phyloP scores from a whole-genome alignment of 805 yeast species.

The Candida hungchunana region DNA sequence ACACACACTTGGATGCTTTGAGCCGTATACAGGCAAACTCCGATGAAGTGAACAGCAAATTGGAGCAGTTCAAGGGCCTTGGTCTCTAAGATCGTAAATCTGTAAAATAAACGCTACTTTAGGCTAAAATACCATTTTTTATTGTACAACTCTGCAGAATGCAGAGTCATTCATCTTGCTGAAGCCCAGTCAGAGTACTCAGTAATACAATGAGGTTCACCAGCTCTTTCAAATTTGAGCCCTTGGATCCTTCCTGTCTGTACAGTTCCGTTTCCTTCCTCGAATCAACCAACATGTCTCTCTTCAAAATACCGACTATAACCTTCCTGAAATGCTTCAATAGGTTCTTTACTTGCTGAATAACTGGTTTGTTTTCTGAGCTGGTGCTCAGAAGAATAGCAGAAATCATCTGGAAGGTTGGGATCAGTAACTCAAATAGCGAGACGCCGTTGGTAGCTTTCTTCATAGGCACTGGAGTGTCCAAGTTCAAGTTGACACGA shows the following conservation, averaged over 20 bases:
- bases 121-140: no score
- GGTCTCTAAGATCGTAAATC: conserved; percentile 13
- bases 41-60: conserved; percentile 58
- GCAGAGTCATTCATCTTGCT: conserved; percentile 30
- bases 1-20: conserved; percentile 84
- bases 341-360: conserved; percentile 47
- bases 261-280: conserved; percentile 25
- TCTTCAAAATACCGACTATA: conserved; percentile 57
- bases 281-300: conserved; percentile 40
- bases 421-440: conserved; percentile 63
- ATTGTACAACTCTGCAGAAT: background rate
- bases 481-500: conserved; percentile 45
- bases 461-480: conserved; percentile 42
- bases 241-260: conserved; percentile 26
- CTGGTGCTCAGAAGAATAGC: conserved; percentile 74
- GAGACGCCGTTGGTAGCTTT: conserved; percentile 38
- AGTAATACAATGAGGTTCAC: conserved; percentile 52
- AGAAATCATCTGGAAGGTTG: conserved; percentile 66
- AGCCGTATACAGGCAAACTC: conserved; percentile 82
- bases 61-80: conserved; percentile 35
- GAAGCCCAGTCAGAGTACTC: conserved; percentile 44
- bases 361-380: conserved; percentile 60
- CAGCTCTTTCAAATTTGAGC: conserved; percentile 44
- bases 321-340: conserved; percentile 50
- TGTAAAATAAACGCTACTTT: background rate